phyloP scores from a whole-genome alignment of 2,329 filamentous ascomycete genomes.

The Xylariomycetidae sp. region DNA sequence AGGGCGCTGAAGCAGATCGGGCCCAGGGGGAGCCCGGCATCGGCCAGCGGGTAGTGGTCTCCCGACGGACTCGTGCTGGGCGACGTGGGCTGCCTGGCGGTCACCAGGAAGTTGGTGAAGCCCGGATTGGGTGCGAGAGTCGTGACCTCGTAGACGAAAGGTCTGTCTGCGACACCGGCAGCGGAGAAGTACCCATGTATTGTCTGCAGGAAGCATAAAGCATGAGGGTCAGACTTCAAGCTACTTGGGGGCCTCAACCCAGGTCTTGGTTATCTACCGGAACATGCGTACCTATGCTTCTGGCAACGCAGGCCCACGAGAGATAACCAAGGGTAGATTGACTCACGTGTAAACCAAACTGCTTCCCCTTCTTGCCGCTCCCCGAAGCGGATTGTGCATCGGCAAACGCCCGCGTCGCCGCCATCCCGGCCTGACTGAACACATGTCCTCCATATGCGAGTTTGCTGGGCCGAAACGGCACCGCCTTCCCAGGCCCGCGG shows the following conservation, averaged over 20 bases:
- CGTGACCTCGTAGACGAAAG: constrained; percentile 48
- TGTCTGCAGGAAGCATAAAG: constrained; percentile 31
- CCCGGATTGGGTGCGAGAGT: constrained; percentile 39
- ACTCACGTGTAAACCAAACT: constrained; percentile 37
- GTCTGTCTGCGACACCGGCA: constrained; percentile 41
- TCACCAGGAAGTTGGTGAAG: constrained; percentile 47
- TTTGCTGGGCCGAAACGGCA: too few species aligned
- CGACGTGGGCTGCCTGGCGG: constrained; percentile 40
- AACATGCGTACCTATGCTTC: too few species aligned
- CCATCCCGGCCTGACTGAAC: constrained; percentile 36
- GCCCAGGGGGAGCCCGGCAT: constrained; percentile 34
- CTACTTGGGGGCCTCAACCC: too few species aligned
- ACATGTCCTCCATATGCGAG: constrained; percentile 41
- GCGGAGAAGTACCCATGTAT: constrained; percentile 54
- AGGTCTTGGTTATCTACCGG: too few species aligned
- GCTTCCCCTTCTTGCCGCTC: constrained; percentile 11
- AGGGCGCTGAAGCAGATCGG: constrained; percentile 46
- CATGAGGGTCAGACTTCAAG: too few species aligned
- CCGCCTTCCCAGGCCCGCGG: too few species aligned
- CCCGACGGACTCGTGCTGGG: constrained; percentile 29
- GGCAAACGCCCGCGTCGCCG: constrained; percentile 29
- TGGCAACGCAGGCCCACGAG: too few species aligned
- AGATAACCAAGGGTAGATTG: too few species aligned
- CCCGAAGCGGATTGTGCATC: constrained; percentile 20
- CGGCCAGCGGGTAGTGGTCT: constrained; percentile 35